Base-by-base conservation (phyloP, 768 basidiomycete species). In the Macrolepiota fuliginosa region DNA sequence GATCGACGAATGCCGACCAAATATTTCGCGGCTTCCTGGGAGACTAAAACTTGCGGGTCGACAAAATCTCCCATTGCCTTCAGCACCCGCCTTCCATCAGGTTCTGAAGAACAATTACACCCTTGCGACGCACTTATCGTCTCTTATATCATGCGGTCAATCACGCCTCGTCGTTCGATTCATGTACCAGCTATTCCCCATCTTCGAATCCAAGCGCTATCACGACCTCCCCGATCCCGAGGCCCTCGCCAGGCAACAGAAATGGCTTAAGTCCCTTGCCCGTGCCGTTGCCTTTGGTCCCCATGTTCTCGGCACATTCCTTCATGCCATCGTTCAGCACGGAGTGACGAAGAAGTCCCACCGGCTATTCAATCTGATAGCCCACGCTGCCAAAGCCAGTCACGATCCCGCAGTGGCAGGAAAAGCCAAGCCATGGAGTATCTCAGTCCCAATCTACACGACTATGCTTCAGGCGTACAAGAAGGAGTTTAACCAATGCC, bases 371-470 rank as follows among this genome's bases (percentile, higher is more conserved):
- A 64, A 3, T 50, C 40, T 22, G 55, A 54, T 55, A 11, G 2
- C 24, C 35, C 24, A 7, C 7, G 60, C 60, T n/a, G 42, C 51
- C 15, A 10, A 27, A n/a, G 45, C 35, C n/a, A 61, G 60, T n/a
- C 40, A 24, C 4, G 35, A 55, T 40, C 15, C 9, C 11, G 11
- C 25, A 6, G 13, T 25, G 6, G 36, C 24, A 19, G 56, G 54
- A n/a, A 61, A 54, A 9, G 51, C 58, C 11, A 29, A 40, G 22
- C 84, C 88, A 0, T 94, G 91, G 91, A 77, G 77, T 56, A 72
- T 93, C 19, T 83, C 86, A 7, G 73, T 86, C 2, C 77, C 86
- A 9, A 85, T 88, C 1, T 93, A 91, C 69, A 92, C 89, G 1
- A 73, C 82, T 53, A 90, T 92, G 85, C 69, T 94, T 59, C 78